A percentile compares a stretch with the other conserved stretches of the same genome.
Evolutionary conservation across 345 rosid genomes (phyloP).

Genomic region (Gossypium thurberi): DNA sequence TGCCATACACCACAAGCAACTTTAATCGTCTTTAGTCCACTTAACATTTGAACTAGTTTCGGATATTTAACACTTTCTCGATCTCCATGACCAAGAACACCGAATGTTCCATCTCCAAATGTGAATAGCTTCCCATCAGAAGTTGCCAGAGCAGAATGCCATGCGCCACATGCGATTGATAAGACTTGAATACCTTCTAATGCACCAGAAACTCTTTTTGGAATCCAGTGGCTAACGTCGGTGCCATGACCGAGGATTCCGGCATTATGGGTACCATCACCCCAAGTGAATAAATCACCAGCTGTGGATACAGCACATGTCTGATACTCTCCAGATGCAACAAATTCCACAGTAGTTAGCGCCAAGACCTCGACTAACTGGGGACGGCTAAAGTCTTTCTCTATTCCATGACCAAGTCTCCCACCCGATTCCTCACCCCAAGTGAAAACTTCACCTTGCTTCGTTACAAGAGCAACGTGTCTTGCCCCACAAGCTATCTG

Average conservation of each 20-base stretch:
- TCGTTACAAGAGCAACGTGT: slow-evolving; percentile 82
- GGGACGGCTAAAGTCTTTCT: slow-evolving; percentile 61
- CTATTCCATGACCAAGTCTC: slow-evolving; percentile 84
- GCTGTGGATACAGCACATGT: slow-evolving; percentile 72
- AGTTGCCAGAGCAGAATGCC: slow-evolving; percentile 92
- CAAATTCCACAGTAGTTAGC: slow-evolving; percentile 59
- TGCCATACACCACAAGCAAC: slow-evolving; percentile 98
- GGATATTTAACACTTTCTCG: slow-evolving; percentile 62
- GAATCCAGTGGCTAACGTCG: slow-evolving; percentile 85
- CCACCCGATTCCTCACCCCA: slow-evolving; percentile 99
- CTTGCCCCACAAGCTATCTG: slow-evolving; percentile 84
- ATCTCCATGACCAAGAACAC: slow-evolving; percentile 90
- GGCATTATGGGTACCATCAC: slow-evolving; percentile 75
- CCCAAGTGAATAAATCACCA: slow-evolving; percentile 88
- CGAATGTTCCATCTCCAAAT: slow-evolving; percentile 91
- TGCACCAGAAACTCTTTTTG: slow-evolving; percentile 77
- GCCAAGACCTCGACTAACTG: slow-evolving; percentile 81
- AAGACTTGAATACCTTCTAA: slow-evolving; percentile 87
- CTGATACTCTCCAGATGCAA: slow-evolving; percentile 85
- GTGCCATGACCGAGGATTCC: slow-evolving; percentile 90
- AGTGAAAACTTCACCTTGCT: slow-evolving; percentile 94
- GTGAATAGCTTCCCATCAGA: slow-evolving; percentile 83
- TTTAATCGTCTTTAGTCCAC: slow-evolving; percentile 66
- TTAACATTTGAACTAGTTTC: slow-evolving; percentile 64
- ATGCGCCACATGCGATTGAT: slow-evolving; percentile 79